Base-by-base conservation (phyloP, 2,329 filamentous ascomycete genomes). In the Fusarium acutatum region DNA sequence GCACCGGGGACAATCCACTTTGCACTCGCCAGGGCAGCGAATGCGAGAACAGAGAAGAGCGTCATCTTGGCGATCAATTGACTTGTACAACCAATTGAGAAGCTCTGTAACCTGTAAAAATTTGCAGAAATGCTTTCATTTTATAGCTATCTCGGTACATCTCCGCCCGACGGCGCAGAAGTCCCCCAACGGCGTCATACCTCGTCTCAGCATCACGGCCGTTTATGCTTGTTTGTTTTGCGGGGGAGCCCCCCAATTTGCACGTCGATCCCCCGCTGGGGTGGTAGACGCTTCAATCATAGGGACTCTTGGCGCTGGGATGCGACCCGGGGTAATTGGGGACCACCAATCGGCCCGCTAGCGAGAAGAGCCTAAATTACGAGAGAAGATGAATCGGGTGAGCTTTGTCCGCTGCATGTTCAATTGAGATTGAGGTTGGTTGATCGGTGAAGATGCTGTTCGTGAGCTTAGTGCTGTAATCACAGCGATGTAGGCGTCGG, bases 1-100 rank as follows among this genome's bases (percentile, higher is more conserved):
- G 84, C 89, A 7, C 89, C 89, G 0, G 90, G 89, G 6, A 91
- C 88, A 53, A 91, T 91, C 80, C 88, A 91, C 14, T 64, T 72
- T n/a, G 75, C 76, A 5, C 65, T 71, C 14, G 74, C 64, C 7
- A 67, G 41, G 4, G 72, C 62, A 13, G 72, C 77, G 17, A 77
- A 43, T 11, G 63, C 44, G 12, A 76, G 43, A 6, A 67, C 32
- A 4, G 57, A 56, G 14, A 73, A 24, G 5, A 66, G 26, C 12
- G 54, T 61, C 43, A 60, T 61, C 0, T 0, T 28, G 20, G 26
- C 22, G 24, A 54, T 54, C 34, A 41, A 43, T 56, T 56, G 58
- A 24, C 17, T 9, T 34, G 34, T 35, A 28, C 20, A 5, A 32
- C 17, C 28, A 22, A 28, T 17, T 22, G 18, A 28, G 20, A 11